Base-by-base conservation (phyloP, 208 protist genomes). In the Trypanosomatidae sp. region DNA sequence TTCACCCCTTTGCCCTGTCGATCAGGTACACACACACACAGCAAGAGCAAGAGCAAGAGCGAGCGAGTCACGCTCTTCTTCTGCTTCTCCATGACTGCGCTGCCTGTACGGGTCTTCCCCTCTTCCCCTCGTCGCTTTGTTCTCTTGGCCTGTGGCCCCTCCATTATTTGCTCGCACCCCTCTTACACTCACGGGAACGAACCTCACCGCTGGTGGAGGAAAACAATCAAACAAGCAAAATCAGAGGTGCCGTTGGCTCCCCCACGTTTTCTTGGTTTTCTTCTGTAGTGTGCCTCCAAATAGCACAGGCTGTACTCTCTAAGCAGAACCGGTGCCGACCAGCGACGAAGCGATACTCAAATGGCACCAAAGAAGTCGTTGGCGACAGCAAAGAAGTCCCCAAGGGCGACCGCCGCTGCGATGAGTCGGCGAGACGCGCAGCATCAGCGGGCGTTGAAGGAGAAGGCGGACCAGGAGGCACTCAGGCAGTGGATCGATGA, bases 401-500 rank as follows among this genome's bases (percentile, higher is more conserved):
- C 65, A 1, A 28, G 69, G 69, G 39, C 72, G 0, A 58, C 8
- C n/a, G 71, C 58, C 47, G 71, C 82, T 12, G 69, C 78, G 1
- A 81, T 83, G 71, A 62, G 69, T 47, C 66, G 60, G 3, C 71
- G 53, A 33, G 71, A 69, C 43, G 47, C 66, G 46, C 69, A 71
- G n/a, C 74, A 78, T 17, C 65, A 80, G 39, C 76, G 76, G 28
- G 65, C 59, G 8, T 33, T 77, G 28, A 81, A 88, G 79, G 75
- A 73, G 47, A 81, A 82, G 70, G 73, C 47, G 7, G 73, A 83
- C 7, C 19, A 47, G 52, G 75, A 71, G n/a, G 77, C 64, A 52
- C 66, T 91, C 33, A 59, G 64, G 22, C 19, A 79, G 46, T 93
- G 85, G 84, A 81, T 95, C 56, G 85, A 90, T 30, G 68, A 66